Base-by-base conservation (phyloP, 139 green algal species). In the Mesotaenium endlicherianum region DNA sequence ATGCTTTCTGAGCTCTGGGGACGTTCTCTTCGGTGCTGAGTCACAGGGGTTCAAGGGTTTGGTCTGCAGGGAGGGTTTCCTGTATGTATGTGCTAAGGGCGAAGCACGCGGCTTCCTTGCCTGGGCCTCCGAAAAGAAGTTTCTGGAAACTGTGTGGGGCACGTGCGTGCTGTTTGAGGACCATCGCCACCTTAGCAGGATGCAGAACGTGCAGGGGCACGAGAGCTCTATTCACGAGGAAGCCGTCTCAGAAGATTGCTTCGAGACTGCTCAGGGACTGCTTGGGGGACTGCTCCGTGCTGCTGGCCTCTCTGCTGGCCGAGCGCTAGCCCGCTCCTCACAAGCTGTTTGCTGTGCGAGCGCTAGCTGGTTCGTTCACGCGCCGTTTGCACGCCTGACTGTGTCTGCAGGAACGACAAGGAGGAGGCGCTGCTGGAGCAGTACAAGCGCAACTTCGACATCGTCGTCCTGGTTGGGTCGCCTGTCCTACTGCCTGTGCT, bases 351-450 rank as follows among this genome's bases (percentile, higher is more conserved):
- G 43, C 20, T 75, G 31, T 31, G 31, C 14, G 16, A 45, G 14
- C 16, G 64, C 36, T 75, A 31, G 31, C 17, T 11, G 16, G 16
- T 16, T 75, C 8, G 70, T 36, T 67, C 5, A 26, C 42, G 42
- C 31, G 5, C 6, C 17, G 6, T 20, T 78, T 68, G 70, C 16
- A 30, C 67, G 16, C 31, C 6, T 26, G 20, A 57, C 16, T 81
- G 26, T 72, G 8, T 81, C 47, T 14, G 30, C 41, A 81, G 74
- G 71, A 86, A 86, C 42, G 76, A 86, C 71, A 86, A 86, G n/a
- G 70, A 80, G 39, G 71, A 86, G 71, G 5, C 36, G 74, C 36
- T 50, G 34, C 16, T 83, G 17, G 49, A 83, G 17, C 3, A 31
- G 1, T 86, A 85, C 81, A 36, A 34, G 70, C 16, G 31, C 36